These are phyloP conservation scores for Linnemannia exigua DNA, from an alignment of 192 early-diverging fungal species.

Conservation along the genomic window DNA sequence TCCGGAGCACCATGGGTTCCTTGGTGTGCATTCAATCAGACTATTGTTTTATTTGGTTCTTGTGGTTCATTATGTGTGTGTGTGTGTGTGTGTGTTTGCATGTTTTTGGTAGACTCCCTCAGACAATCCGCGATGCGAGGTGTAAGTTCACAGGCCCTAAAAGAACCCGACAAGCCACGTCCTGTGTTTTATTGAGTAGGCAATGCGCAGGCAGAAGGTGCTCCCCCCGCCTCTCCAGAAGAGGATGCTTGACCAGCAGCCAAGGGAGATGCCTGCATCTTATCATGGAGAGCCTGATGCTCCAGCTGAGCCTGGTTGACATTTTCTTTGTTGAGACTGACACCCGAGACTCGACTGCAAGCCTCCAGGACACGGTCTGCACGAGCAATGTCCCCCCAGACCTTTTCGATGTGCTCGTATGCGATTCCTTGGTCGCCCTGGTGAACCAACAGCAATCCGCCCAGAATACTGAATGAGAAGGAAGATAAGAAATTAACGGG, in stretches of 20 bases:
- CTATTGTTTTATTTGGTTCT: not conserved
- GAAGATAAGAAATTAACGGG: not conserved
- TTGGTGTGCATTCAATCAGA: not conserved
- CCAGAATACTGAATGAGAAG: conserved; percentile 41
- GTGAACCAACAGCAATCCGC: conserved; percentile 57
- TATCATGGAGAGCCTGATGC: conserved; percentile 24
- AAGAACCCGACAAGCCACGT: not conserved
- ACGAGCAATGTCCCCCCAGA: conserved; percentile 61
- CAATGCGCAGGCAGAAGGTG: conserved; percentile 7
- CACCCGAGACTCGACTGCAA: conserved; percentile 40
- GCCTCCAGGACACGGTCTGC: conserved; percentile 52
- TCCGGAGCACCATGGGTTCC: not conserved
- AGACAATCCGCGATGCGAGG: not conserved
- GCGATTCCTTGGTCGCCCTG: conserved; percentile 43
- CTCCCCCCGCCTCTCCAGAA: not conserved
- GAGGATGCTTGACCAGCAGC: not conserved
- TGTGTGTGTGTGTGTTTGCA: not conserved
- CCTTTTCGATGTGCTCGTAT: conserved; percentile 61
- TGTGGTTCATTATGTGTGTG: not conserved
- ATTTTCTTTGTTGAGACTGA: conserved; percentile 9
- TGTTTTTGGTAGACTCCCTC: not conserved
- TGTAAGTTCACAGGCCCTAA: not conserved
- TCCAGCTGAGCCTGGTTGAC: conserved; percentile 26
- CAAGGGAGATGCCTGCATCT: conserved; percentile 30
- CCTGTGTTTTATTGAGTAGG: not conserved